Evolutionary conservation across 164 flowering plant genomes (phyloP), one percentile per base, ranked within the genome.

Genomic region (Umbilicus rupestris): DNA sequence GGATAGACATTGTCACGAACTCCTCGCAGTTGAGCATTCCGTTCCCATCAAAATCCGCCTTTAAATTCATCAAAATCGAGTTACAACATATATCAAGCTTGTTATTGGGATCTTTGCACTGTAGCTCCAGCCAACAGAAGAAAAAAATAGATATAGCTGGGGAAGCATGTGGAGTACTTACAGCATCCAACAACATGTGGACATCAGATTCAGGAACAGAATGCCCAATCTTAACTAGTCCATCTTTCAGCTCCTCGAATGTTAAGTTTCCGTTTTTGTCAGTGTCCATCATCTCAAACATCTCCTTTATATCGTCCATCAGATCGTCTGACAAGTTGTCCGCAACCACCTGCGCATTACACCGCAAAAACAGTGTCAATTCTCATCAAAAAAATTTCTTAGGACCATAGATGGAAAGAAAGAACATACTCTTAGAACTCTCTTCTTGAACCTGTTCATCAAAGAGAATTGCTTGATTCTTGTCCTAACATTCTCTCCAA

Each of bases 391-490:
- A n/a, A n/a, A n/a, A n/a, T n/a, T n/a, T n/a, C n/a, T n/a, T n/a
- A n/a, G n/a, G 7, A 35, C 44, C 10, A 42, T 1, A 37, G 28
- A 37, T 5, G 12, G 19, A 39, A 29, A 30, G 5, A 22, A 22
- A 45, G 26, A n/a, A 60, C 92, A 75, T 82, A 92, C 97, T 76
- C 90, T 71, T 1, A 89, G 80, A 67, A 82, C 97, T 77, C 75
- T 85, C 78, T 84, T 89, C 85, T 92, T 92, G 75, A 92, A 89
- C 78, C 83, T 89, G 62, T 86, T 88, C 92, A 87, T 86, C 78
- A 85, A 75, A 1, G 83, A 76, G 79, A 92, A 92, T 69, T 92
- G 89, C 77, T 85, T 83, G 42, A 92, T 85, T 75, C 83, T 84
- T 30, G 87, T 60, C 65, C 78, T 71, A 24, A 92, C 94, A 60